These are phyloP conservation scores for Teratosphaeria pseudoeucalypti DNA, from an alignment of 2,329 filamentous ascomycete species.

Conservation along the genomic window DNA sequence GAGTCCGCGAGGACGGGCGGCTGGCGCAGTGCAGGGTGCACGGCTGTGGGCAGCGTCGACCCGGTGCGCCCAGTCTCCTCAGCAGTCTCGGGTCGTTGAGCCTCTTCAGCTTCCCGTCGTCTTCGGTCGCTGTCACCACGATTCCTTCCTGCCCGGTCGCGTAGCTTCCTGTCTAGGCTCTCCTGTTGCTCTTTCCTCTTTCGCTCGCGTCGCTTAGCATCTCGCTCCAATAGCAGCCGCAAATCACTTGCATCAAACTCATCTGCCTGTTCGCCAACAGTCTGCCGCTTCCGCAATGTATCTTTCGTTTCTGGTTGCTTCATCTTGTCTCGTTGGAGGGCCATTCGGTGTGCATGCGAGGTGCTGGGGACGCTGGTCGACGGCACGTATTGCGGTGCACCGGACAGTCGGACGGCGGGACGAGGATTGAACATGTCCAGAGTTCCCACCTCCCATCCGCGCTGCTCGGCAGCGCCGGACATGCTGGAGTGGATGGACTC, in stretches of 20 bases:
- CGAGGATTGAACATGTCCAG: constrained; percentile 75
- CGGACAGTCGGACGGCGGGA: constrained; percentile 68
- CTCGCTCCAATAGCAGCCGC: constrained; percentile 81
- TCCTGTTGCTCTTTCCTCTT: constrained; percentile 60
- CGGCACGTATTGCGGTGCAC: constrained; percentile 47
- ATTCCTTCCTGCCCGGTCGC: constrained; percentile 54
- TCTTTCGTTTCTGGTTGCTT: constrained; percentile 19
- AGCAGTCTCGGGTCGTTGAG: constrained; percentile 15
- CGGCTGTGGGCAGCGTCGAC: constrained; percentile 19
- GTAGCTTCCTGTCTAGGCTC: constrained; percentile 53
- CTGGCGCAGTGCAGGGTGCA: constrained; percentile 26
- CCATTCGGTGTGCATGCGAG: not conserved
- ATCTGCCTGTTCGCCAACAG: constrained; percentile 63
- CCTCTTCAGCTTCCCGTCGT: constrained; percentile 44
- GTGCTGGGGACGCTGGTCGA: constrained; percentile 19
- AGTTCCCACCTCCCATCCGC: constrained; percentile 69
- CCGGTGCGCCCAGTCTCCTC: constrained; percentile 5
- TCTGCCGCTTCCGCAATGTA: constrained; percentile 42
- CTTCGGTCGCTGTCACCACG: constrained; percentile 25
- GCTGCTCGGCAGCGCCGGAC: constrained; percentile 63
- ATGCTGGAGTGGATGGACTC: constrained; percentile 68
- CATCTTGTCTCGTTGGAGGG: constrained; percentile 18
- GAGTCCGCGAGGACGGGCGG: constrained; percentile 5
- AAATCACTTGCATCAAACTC: constrained; percentile 75
- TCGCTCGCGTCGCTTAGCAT: constrained; percentile 67